Percentiles rank a stretch among this genome's conserved stretches.
Conservation (phyloP, 2,329 filamentous ascomycete species). For the Exophiala calicioides region DNA sequence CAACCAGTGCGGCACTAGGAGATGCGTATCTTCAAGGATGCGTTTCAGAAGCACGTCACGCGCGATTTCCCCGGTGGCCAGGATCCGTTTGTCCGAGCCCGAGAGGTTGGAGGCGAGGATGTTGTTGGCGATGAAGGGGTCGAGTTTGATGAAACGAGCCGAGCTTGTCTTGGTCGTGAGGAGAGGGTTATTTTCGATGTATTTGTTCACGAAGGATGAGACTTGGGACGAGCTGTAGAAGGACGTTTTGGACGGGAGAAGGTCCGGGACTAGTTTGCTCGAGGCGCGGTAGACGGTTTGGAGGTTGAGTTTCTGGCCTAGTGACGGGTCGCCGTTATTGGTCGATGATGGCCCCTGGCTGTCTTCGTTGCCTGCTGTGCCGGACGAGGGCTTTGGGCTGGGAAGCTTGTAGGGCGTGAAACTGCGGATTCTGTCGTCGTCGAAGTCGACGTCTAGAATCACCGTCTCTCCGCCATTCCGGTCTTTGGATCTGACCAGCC, state of each 20-base stretch:
- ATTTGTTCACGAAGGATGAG: slow-evolving; percentile 57
- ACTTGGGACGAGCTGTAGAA: slow-evolving; percentile 64
- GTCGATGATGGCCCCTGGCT: slow-evolving; percentile 33
- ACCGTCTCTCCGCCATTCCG: slow-evolving; percentile 64
- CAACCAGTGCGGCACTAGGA: slow-evolving; percentile 58
- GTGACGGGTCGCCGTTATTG: slow-evolving; percentile 39
- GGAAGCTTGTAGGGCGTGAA: slow-evolving; percentile 66
- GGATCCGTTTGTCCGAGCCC: slow-evolving; percentile 57
- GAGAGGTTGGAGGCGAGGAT: slow-evolving; percentile 56
- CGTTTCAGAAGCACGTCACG: slow-evolving; percentile 63
- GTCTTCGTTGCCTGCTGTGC: slow-evolving; percentile 41
- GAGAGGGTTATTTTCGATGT: slow-evolving; percentile 45
- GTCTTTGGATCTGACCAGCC: slow-evolving; percentile 66
- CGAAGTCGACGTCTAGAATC: slow-evolving; percentile 66
- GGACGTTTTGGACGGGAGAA: slow-evolving; percentile 53
- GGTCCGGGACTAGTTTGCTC: slow-evolving; percentile 57
- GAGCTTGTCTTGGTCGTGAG: slow-evolving; percentile 23
- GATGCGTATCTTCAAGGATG: slow-evolving; percentile 51
- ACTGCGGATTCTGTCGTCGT: slow-evolving; percentile 52
- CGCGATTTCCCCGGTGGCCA: slow-evolving; percentile 59
- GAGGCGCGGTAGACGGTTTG: slow-evolving; percentile 59
- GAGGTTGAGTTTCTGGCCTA: slow-evolving; percentile 48
- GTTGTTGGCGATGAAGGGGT: slow-evolving; percentile 63
- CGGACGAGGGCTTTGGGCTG: slow-evolving; percentile 53
- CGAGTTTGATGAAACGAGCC: slow-evolving; percentile 62